These are phyloP conservation scores for Homolaphlyctis polyrhiza DNA, from an alignment of 371 early-diverging fungal species.

Conservation along the genomic window DNA sequence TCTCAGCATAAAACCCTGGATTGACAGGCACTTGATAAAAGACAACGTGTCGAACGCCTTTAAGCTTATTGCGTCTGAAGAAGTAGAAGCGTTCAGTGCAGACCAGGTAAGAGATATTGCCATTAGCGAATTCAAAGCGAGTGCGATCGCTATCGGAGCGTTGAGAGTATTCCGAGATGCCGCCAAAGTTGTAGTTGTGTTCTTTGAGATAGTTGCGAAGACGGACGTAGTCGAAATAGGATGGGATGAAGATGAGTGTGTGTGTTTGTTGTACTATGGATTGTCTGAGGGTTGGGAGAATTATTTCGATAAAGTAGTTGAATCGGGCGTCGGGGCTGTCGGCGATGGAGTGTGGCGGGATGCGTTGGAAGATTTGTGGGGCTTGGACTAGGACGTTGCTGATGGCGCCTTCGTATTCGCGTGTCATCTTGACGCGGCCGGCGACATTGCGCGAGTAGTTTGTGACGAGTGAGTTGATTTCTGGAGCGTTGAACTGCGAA, in stretches of 20 bases:
- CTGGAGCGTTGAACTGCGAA: constrained; percentile 76
- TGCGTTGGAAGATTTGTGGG: constrained; percentile 64
- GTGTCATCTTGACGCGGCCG: constrained; percentile 71
- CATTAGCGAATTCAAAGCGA: constrained; percentile 74
- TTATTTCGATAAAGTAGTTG: constrained; percentile 73
- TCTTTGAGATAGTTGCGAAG: constrained; percentile 81
- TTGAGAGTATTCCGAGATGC: constrained; percentile 53
- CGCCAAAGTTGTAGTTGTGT: constrained; percentile 40
- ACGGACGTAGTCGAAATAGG: constrained; percentile 94
- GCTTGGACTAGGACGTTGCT: constrained; percentile 71
- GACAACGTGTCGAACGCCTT: constrained; percentile 78
- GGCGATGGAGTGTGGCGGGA: constrained; percentile 52
- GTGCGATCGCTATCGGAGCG: constrained; percentile 66
- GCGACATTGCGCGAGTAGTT: constrained; percentile 59
- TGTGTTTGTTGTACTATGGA: constrained; percentile 51
- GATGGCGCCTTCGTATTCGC: constrained; percentile 56
- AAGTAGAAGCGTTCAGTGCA: constrained; percentile 94
- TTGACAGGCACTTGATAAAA: constrained; percentile 89
- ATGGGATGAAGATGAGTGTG: constrained; percentile 85
- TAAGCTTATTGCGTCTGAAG: constrained; percentile 79
- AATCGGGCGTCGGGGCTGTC: constrained; percentile 79
- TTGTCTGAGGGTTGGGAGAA: constrained; percentile 33
- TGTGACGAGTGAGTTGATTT: constrained; percentile 80
- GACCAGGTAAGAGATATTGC: constrained; percentile 68
- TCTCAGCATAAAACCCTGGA: constrained; percentile 83